A percentile compares a stretch with the other conserved stretches of the same genome.
Evolutionary conservation across 495 filamentous ascomycete genomes (phyloP).

Genomic region (Alectoria sarmentosa): DNA sequence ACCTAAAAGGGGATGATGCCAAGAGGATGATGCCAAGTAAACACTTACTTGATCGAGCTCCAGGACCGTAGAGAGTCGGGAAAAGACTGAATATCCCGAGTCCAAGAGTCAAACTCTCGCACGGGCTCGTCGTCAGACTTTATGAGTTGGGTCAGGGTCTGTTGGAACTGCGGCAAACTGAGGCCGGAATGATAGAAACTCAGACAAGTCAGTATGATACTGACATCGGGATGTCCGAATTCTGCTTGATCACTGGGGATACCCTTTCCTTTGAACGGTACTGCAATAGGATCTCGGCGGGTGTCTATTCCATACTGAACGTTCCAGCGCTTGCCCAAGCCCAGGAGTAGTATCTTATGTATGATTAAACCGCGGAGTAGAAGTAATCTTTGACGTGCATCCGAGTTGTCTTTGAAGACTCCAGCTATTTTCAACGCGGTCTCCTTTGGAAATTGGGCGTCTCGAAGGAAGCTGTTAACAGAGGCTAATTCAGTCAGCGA

Average conservation of each 20-base stretch:
- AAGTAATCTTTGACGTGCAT: conserved; percentile 39
- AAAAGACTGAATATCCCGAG: conserved; percentile 33
- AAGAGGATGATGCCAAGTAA: neutral
- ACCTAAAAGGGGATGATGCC: neutral
- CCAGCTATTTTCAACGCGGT: conserved; percentile 2
- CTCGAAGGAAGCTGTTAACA: conserved; percentile 14
- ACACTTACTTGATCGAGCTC: conserved; percentile 44
- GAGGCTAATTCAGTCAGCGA: conserved; percentile 1
- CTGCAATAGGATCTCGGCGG: conserved; percentile 44
- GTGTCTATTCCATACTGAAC: conserved; percentile 57
- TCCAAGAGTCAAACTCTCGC: conserved; percentile 50
- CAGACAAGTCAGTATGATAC: conserved; percentile 59
- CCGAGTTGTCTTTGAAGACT: conserved; percentile 32
- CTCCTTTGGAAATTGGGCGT: conserved; percentile 6
- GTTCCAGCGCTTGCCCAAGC: conserved; percentile 54
- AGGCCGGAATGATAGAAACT: conserved; percentile 66
- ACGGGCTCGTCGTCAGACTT: conserved; percentile 51
- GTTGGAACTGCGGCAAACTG: conserved; percentile 42
- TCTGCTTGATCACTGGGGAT: conserved; percentile 55
- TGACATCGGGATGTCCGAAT: conserved; percentile 67
- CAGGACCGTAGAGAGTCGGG: conserved; percentile 39
- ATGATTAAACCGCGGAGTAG: conserved; percentile 57
- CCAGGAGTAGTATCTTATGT: conserved; percentile 47
- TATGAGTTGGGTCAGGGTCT: conserved; percentile 43
- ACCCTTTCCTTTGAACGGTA: conserved; percentile 69